Evolutionary conservation across 192 early-diverging fungal species (phyloP), one percentile per base, ranked within the genome.

Genomic region (Coemansia sp.): DNA sequence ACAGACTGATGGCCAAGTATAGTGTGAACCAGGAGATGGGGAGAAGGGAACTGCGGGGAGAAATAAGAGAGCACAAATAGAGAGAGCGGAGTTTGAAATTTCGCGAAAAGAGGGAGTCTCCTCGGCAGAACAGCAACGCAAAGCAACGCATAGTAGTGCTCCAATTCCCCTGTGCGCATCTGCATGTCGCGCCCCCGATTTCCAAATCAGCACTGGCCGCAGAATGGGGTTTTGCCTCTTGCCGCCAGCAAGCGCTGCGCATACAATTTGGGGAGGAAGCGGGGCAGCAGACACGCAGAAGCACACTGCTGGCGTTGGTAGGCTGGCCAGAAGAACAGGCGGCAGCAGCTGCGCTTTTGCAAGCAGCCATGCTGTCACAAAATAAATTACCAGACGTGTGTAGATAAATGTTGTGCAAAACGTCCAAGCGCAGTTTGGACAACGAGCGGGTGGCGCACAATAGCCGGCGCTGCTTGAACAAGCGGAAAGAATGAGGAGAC

Each of bases 51-150:
- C 11, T 8, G 12, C 12, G 52, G 23, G 10, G 25, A 54, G 29
- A 55, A 32, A 29, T 29, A 29, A 55, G 24, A 27, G 25, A 29
- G n/a, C 24, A 29, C 29, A 55, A 29, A 27, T 6, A 25, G 24
- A 10, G 21, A 27, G 12, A 38, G 56, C 56, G 56, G 56, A 57
- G 56, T 57, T 57, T 57, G 56, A 57, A 57, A 38, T 57, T 6
- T n/a, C 35, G 19, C 29, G 21, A 53, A 27, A 37, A 39, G 19
- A 22, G 56, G 37, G 35, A 8, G 56, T 57, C 56, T 37, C 21
- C 24, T 57, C 56, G 56, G 56, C 56, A 39, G 56, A 57, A 57
- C 56, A 57, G 54, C 27, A 53, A n/a, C 19, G 24, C 19, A 25
- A 17, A 55, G 29, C 47, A n/a, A 17, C 25, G 29, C 47, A n/a